These are phyloP conservation scores for Bryopsis sp. DNA, from an alignment of 139 green algal species.

Conservation along the genomic window DNA sequence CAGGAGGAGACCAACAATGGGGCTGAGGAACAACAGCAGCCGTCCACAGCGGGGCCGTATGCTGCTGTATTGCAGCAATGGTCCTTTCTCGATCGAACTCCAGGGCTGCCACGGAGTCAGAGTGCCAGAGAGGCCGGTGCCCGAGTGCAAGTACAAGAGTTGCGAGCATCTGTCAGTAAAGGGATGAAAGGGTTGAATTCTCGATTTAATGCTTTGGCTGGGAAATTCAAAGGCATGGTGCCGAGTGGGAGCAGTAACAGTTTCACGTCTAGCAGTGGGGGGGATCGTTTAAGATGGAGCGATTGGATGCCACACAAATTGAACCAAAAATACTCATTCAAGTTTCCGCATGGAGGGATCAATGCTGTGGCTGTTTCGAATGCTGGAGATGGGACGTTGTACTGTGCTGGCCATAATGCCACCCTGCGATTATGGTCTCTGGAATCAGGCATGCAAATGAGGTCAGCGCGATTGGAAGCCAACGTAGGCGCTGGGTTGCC, in stretches of 20 bases:
- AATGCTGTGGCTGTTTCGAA: neutral
- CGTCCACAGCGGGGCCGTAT: neutral
- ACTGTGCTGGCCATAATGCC: constrained; percentile 15
- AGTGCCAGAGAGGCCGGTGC: neutral
- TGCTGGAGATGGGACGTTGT: constrained; percentile 15
- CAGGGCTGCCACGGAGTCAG: neutral
- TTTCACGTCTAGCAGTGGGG: too few relatives aligned
- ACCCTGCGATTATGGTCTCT: constrained; percentile 17
- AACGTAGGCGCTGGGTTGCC: constrained; percentile 6
- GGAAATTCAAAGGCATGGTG: neutral
- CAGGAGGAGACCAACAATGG: too few relatives aligned
- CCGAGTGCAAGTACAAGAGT: too few relatives aligned
- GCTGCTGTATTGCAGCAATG: neutral
- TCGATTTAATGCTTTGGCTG: neutral
- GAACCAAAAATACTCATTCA: neutral
- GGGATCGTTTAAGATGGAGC: too few relatives aligned
- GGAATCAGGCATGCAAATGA: constrained; percentile 11
- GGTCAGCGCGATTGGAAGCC: constrained; percentile 9
- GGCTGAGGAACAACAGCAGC: neutral
- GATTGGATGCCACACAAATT: constrained; percentile 1
- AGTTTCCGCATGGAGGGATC: constrained; percentile 3
- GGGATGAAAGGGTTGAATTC: neutral
- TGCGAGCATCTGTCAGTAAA: neutral
- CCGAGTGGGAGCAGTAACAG: too few relatives aligned
- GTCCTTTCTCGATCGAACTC: neutral